These are phyloP conservation scores for Termitomyces sp. DNA, from an alignment of 768 basidiomycete genomes.

Conservation along the genomic window DNA sequence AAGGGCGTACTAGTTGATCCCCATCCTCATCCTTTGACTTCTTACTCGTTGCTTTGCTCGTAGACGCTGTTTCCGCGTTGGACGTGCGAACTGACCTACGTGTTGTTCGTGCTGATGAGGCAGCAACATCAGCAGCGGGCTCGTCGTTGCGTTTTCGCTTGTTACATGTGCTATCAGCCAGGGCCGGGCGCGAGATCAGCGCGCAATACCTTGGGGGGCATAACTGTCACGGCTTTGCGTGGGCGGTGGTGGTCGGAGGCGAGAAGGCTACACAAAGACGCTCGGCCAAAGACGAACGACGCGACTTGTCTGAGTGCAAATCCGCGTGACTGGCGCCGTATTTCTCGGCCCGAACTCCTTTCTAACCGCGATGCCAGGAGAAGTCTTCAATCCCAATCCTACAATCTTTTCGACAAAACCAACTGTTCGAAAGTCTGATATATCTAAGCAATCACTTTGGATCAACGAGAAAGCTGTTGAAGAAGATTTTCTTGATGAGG, in stretches of 20 bases:
- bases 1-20: slow-evolving; percentile 11
- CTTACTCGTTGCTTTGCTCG: slow-evolving; percentile 20
- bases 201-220: slow-evolving; percentile 34
- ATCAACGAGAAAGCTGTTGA: slow-evolving; percentile 37
- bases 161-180: background rate
- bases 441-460: slow-evolving; percentile 55
- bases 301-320: slow-evolving; percentile 8
- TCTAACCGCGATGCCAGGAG: slow-evolving; percentile 37
- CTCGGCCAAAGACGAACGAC: slow-evolving; percentile 5
- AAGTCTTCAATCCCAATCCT: slow-evolving; percentile 89
- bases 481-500: slow-evolving; percentile 48
- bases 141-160: slow-evolving; percentile 60
- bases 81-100: slow-evolving; percentile 36
- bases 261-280: background rate
- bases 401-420: slow-evolving; percentile 62
- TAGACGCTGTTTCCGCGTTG: slow-evolving; percentile 22
- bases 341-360: slow-evolving; percentile 11
- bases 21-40: slow-evolving; percentile 14
- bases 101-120: slow-evolving; percentile 36
- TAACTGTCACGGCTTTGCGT: slow-evolving; percentile 12
- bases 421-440: slow-evolving; percentile 34
- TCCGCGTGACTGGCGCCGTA: slow-evolving; percentile 21
- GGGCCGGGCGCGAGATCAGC: background rate
- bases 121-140: slow-evolving; percentile 21
- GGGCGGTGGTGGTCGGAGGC: background rate